Evolutionary conservation across 164 flowering plant species (phyloP), one percentile per base, ranked within the genome.

Genomic region (Taxillus chinensis): DNA sequence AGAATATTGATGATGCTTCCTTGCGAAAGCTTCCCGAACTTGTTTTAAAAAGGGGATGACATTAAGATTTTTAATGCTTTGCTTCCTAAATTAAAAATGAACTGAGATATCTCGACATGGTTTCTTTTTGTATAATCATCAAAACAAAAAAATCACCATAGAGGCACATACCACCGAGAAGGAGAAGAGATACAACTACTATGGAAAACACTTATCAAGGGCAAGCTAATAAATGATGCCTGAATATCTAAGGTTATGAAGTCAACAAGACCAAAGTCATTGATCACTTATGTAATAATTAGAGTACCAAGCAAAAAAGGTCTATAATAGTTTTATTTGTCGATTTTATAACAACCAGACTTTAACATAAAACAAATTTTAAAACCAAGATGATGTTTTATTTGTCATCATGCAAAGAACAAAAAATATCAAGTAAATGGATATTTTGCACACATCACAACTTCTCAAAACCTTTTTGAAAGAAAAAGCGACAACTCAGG

Each of bases 171-270:
- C 15, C 17, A 51, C 5, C 15, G 54, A 51, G 10, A 48, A 55
- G 13, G n/a, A n/a, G n/a, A n/a, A 56, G 10, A 59, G 46, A 41
- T 17, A 27, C 62, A 57, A 7, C 15, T 52, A n/a, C 55, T 17
- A 59, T 41, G 4, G 10, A 41, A 39, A 55, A 49, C 13, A 27
- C 45, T 64, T 53, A 10, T 41, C 43, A 2, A 59, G 14, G 41
- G 6, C 17, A 8, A 49, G 52, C 17, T 16, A 63, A 41, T 11
- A 12, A 13, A 7, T 9, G 55, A 63, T 76, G 59, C 97, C 92
- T 93, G 96, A 69, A 93, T 90, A 75, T 86, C 92, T 57, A 90
- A 81, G 52, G 97, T 88, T 45, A 92, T 78, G 67, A 93, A 93
- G 69, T 82, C 71, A 69, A 90, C 95, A 39, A 90, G 79, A 70